phyloP scores from a whole-genome alignment of 805 yeast species.

The Candida insectalens region DNA sequence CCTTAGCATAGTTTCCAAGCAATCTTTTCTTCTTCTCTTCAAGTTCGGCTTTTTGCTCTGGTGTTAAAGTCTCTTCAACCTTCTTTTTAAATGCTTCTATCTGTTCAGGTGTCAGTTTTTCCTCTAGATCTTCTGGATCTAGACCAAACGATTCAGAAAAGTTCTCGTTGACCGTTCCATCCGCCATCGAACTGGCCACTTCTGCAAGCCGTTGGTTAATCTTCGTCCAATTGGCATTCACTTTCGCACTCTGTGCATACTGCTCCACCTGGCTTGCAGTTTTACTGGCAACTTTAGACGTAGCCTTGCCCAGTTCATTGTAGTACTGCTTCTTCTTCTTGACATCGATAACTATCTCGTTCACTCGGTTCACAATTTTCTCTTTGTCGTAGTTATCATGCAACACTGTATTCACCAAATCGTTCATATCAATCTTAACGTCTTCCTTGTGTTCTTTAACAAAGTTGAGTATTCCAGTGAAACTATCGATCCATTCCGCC shows the following conservation, averaged over 20 bases:
- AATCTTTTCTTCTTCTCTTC: constrained; percentile 5
- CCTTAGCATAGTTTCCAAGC: neutral
- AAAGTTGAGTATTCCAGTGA: constrained; percentile 51
- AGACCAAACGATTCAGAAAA: constrained; percentile 25
- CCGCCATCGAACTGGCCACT: constrained; percentile 7
- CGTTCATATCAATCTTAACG: constrained; percentile 36
- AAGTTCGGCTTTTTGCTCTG: constrained; percentile 6
- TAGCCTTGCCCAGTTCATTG: constrained; percentile 18
- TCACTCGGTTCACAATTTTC: constrained; percentile 30
- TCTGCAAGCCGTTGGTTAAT: constrained; percentile 25
- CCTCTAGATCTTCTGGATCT: constrained; percentile 30
- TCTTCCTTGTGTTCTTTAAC: constrained; percentile 38
- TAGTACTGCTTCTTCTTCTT: constrained; percentile 29
- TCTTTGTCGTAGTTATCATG: constrained; percentile 5
- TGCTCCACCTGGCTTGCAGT: neutral
- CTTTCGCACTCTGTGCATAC: constrained; percentile 11
- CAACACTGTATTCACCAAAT: constrained; percentile 17
- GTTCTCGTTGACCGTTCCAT: constrained; percentile 12
- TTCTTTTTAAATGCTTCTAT: no score
- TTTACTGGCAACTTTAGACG: constrained; percentile 1
- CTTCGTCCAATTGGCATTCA: constrained; percentile 34
- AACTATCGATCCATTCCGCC: constrained; percentile 62
- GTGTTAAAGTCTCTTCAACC: constrained; percentile 26
- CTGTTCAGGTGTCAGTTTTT: no score
- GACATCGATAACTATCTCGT: constrained; percentile 28